Percentiles rank a stretch among this genome's conserved stretches.
Conservation (phyloP, 73 alveolate genomes). For the Paramecium octaurelia region DNA sequence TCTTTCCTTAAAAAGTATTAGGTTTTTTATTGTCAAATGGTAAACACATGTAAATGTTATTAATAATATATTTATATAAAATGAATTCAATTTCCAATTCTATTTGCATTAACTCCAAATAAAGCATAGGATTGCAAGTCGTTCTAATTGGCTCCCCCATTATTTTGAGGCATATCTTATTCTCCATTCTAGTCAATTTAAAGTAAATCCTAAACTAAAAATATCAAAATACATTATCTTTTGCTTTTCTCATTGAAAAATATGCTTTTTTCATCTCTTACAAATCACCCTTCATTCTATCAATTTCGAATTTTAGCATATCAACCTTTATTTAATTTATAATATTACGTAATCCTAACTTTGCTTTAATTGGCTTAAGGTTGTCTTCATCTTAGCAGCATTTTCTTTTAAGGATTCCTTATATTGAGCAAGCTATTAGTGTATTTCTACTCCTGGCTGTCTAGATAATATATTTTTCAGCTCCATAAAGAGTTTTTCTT, state of each 20-base stretch:
- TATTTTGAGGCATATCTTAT: not conserved
- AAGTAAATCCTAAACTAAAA: not conserved
- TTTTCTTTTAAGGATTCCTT: constrained; percentile 97
- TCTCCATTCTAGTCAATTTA: not conserved
- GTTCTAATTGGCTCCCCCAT: not conserved
- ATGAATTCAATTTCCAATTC: not conserved
- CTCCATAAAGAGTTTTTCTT: constrained; percentile 98
- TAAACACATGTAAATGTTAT: not conserved
- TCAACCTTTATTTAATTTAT: constrained; percentile 61
- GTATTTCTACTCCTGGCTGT: constrained; percentile 99
- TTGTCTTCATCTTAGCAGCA: constrained; percentile 88
- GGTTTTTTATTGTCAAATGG: constrained; percentile 31
- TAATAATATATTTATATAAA: not conserved
- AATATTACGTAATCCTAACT: constrained; percentile 49
- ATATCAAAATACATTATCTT: constrained; percentile 41
- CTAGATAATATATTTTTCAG: constrained; percentile 98
- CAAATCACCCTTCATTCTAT: constrained; percentile 76
- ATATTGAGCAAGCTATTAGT: constrained; percentile 93
- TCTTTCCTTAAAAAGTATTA: not conserved
- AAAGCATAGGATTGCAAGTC: not conserved
- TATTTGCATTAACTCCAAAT: constrained; percentile 16
- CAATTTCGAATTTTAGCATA: constrained; percentile 82
- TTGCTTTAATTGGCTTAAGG: constrained; percentile 85
- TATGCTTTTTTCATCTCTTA: constrained; percentile 71
- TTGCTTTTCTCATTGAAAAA: constrained; percentile 71